Evolutionary conservation across 1,139 yeast species (phyloP).

Genomic region (Taiozyma sp.): DNA sequence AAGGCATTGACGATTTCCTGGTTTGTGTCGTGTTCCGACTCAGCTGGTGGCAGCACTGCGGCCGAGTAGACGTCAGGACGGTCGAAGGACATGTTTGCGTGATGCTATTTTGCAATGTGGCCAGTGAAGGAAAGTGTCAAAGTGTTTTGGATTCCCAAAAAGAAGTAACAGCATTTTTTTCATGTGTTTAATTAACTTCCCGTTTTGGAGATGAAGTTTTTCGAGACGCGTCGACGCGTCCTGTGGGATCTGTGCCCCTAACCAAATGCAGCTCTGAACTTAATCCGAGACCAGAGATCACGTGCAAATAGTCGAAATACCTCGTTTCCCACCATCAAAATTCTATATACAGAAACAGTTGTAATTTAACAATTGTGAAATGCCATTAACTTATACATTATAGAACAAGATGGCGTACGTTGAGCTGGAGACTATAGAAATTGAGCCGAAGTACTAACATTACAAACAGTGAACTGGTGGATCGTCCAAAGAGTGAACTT

Average conservation of each 20-base stretch:
- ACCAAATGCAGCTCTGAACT: too few relatives aligned
- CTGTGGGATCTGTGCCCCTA: too few relatives aligned
- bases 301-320: neutral
- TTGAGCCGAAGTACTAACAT: slow-evolving; percentile 9
- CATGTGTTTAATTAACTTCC: neutral
- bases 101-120: too few relatives aligned
- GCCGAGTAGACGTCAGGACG: slow-evolving; percentile 74
- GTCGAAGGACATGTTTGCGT: slow-evolving; percentile 20
- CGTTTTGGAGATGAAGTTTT: slow-evolving; percentile 1
- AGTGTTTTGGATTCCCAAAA: neutral
- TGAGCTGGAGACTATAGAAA: neutral
- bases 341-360: neutral
- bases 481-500: slow-evolving; percentile 74
- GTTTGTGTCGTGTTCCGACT: slow-evolving; percentile 57
- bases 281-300: neutral
- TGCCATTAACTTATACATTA: neutral
- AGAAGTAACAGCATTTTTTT: neutral
- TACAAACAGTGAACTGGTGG: slow-evolving; percentile 51
- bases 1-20: slow-evolving; percentile 79
- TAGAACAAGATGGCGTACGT: slow-evolving; percentile 17
- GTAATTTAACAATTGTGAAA: neutral
- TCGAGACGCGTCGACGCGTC: neutral
- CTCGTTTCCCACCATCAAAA: neutral
- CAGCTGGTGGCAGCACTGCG: slow-evolving; percentile 81
- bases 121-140: neutral